Evolutionary conservation across 805 yeast genomes (phyloP), one percentile per base, ranked within the genome.

Genomic region (Starmerella riodocensis): DNA sequence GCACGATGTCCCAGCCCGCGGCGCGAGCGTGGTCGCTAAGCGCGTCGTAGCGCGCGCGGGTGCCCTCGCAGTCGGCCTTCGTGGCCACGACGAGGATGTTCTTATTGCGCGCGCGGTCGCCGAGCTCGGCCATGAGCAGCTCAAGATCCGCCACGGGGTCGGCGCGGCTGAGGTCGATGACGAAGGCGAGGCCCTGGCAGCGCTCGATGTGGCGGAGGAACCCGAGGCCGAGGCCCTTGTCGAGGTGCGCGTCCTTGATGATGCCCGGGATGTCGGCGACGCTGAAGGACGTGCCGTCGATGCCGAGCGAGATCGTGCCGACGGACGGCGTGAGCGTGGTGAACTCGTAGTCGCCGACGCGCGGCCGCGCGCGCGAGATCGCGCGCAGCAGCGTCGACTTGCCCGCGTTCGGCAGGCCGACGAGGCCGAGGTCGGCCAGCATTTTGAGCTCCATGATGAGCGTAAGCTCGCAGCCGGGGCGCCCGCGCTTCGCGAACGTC

Each of bases 221-320:
- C 46, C 85, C 95, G 35, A 84, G 65, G 0, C 98, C 98, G 81
- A 91, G 77, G 1, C 98, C 98, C 55, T 71, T 77, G 54, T 86
- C 81, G 6, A 57, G 55, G 6, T 75, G 70, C 0, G 98, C 97
- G 6, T 94, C 96, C 57, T 76, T 70, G 43, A 91, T 80, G 32
- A 91, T 79, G 6, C 98, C 98, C 0, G 98, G 98, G 42, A 91
- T 91, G 62, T 91, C 98, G 1, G 97, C 97, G 1, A 91, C 96
- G 0, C 95, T 82, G 56, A 88, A 86, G 4, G 79, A 70, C 19
- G 52, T 50, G 32, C 53, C 53, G 3, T 64, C 59, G 2, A 78
- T 69, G 1, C 78, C 71, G 17, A 75, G 58, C 33, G 69, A 67
- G 12, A 91, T 80, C 0, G 96, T 88, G 3, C 98, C 98, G 35